These are phyloP conservation scores for Clavispora santaluciae DNA, from an alignment of 805 yeast genomes.

Conservation along the genomic window DNA sequence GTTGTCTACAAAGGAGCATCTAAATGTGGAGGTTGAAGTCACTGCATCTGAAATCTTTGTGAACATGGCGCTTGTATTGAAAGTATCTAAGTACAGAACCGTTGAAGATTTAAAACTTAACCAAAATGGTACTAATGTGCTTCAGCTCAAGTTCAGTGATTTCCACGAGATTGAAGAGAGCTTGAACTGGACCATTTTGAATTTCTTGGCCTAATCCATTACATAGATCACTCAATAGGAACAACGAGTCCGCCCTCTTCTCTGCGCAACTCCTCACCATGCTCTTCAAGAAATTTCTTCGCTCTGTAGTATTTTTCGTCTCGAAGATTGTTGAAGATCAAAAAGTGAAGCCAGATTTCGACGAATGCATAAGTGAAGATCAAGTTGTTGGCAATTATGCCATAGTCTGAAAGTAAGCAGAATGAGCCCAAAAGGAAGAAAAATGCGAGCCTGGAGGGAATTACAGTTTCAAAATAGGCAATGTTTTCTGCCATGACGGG, in stretches of 20 bases:
- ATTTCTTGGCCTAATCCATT: slow-evolving; percentile 20
- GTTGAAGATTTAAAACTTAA: slow-evolving; percentile 23
- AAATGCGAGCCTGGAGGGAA: slow-evolving; percentile 51
- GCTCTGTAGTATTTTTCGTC: slow-evolving; percentile 56
- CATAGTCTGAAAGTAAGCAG: slow-evolving; percentile 43
- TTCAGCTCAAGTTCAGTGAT: slow-evolving; percentile 47
- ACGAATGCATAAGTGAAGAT: slow-evolving; percentile 55
- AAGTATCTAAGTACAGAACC: slow-evolving; percentile 26
- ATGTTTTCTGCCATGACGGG: slow-evolving; percentile 42
- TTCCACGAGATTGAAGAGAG: slow-evolving; percentile 51
- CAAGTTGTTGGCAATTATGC: slow-evolving; percentile 54
- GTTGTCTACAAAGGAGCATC: slow-evolving; percentile 10
- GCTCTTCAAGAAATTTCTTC: slow-evolving; percentile 37
- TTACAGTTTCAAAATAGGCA: slow-evolving; percentile 53
- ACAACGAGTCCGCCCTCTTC: slow-evolving; percentile 27
- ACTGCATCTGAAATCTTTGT: slow-evolving; percentile 40
- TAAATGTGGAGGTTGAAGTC: slow-evolving; percentile 27
- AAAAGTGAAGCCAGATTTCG: slow-evolving; percentile 67
- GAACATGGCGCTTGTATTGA: slow-evolving; percentile 32
- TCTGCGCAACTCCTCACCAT: slow-evolving; percentile 30
- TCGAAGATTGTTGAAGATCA: slow-evolving; percentile 55
- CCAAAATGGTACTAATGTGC: slow-evolving; percentile 32
- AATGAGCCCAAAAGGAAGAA: slow-evolving; percentile 48
- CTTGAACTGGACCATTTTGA: slow-evolving; percentile 47
- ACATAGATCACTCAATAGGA: slow-evolving; percentile 20